Conservation (phyloP, 495 filamentous ascomycete genomes). For the Thozetella sp. region DNA sequence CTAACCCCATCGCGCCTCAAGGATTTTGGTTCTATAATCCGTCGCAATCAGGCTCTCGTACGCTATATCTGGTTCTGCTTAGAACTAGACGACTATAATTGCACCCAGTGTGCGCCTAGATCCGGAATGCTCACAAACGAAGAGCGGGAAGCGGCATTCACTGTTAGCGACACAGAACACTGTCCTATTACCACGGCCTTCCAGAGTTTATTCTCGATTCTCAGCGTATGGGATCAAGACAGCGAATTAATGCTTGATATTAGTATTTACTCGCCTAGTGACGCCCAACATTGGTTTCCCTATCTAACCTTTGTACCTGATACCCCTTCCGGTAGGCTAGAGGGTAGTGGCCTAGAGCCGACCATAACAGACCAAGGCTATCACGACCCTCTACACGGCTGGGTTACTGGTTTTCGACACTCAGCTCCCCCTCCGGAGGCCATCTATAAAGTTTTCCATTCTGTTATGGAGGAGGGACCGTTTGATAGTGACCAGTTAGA, state of each 20-base stretch:
- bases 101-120: slow-evolving; percentile 26
- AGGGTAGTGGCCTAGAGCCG: slow-evolving; percentile 14
- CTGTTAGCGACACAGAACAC: slow-evolving; percentile 19
- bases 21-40: slow-evolving; percentile 30
- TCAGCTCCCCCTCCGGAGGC: slow-evolving; percentile 17
- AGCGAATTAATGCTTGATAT: slow-evolving; percentile 38
- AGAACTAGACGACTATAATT: slow-evolving; percentile 34
- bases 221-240: slow-evolving; percentile 35
- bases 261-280: slow-evolving; percentile 37
- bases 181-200: slow-evolving; percentile 29
- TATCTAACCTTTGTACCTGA: slow-evolving; percentile 30
- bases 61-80: slow-evolving; percentile 38
- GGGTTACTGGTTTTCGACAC: slow-evolving; percentile 24
- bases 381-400: slow-evolving; percentile 26
- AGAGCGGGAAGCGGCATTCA: slow-evolving; percentile 14
- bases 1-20: slow-evolving; percentile 29
- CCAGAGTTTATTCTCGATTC: slow-evolving; percentile 31
- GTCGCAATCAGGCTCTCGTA: slow-evolving; percentile 35
- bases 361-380: slow-evolving; percentile 17
- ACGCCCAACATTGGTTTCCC: slow-evolving; percentile 36
- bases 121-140: background rate
- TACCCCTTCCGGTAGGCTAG: slow-evolving; percentile 13
- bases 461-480: slow-evolving; percentile 18
- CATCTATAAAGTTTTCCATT: slow-evolving; percentile 23
- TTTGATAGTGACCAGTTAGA: slow-evolving; percentile 24